phyloP scores from a whole-genome alignment of 257 asterid species.

The Osmanthus fragrans region DNA sequence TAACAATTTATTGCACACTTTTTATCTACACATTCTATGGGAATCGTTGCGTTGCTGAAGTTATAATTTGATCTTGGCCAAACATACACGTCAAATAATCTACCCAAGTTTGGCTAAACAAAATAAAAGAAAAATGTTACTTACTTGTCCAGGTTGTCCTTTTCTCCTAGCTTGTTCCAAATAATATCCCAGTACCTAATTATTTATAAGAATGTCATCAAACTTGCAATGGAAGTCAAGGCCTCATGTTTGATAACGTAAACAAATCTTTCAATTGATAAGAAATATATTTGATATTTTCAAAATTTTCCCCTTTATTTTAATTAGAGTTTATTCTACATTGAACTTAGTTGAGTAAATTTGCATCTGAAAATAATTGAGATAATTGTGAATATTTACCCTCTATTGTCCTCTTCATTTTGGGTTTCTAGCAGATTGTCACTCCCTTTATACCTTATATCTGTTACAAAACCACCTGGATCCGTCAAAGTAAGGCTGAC shows the following conservation, averaged over 20 bases:
- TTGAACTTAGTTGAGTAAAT: too few species aligned
- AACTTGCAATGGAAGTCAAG: too few species aligned
- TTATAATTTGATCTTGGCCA: too few species aligned
- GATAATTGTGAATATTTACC: constrained; percentile 29
- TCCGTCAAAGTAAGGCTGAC: constrained; percentile 35
- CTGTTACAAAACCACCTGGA: constrained; percentile 42
- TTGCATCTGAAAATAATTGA: not conserved
- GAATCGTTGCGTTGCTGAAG: too few species aligned
- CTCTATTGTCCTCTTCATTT: constrained; percentile 39
- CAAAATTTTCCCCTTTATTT: not conserved
- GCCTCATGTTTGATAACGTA: too few species aligned
- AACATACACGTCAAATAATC: too few species aligned
- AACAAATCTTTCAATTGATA: not conserved
- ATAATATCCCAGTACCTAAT: constrained; percentile 51
- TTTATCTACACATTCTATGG: too few species aligned
- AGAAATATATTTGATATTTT: not conserved
- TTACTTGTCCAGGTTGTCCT: constrained; percentile 29
- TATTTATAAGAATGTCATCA: not conserved
- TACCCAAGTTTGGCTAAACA: too few species aligned
- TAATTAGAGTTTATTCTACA: not conserved
- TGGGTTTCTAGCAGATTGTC: constrained; percentile 40
- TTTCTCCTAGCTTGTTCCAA: constrained; percentile 40
- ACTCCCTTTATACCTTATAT: constrained; percentile 49
- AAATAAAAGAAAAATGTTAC: not conserved
- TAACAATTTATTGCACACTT: too few species aligned